phyloP scores from a whole-genome alignment of 2,329 filamentous ascomycete genomes.

The Spiromastix sp. region DNA sequence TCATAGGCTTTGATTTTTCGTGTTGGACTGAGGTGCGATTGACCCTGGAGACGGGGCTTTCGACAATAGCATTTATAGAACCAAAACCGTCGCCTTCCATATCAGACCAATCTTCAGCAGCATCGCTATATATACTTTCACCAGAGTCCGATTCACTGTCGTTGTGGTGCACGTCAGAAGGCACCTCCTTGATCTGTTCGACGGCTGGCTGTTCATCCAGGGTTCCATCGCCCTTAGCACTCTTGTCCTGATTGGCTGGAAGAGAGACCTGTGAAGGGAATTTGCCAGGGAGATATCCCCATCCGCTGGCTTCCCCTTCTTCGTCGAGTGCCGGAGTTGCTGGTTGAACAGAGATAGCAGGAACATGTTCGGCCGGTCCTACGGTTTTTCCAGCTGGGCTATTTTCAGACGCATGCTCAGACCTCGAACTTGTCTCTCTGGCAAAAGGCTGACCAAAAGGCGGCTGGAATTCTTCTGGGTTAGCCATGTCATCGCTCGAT shows the following conservation, averaged over 20 bases:
- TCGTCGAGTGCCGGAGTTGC: conserved; percentile 37
- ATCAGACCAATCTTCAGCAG: conserved; percentile 27
- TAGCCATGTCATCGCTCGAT: conserved; percentile 29
- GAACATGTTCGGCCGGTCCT: conserved; percentile 19
- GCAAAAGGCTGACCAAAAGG: neutral
- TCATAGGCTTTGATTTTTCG: neutral
- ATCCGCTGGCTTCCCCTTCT: conserved; percentile 26
- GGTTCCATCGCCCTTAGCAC: neutral
- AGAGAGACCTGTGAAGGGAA: conserved; percentile 35
- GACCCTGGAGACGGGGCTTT: conserved; percentile 4
- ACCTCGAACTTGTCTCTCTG: neutral
- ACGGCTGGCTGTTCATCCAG: neutral
- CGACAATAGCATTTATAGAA: conserved; percentile 40
- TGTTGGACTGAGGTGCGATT: neutral
- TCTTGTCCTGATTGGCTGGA: neutral
- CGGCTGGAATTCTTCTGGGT: conserved; percentile 1
- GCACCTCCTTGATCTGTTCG: conserved; percentile 5
- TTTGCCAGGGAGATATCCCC: conserved; percentile 48
- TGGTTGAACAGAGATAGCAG: conserved; percentile 36
- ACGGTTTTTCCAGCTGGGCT: neutral
- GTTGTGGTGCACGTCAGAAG: conserved; percentile 10
- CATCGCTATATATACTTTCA: conserved; percentile 40
- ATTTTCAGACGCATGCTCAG: neutral
- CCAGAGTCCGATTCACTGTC: conserved; percentile 29
- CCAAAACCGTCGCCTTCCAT: conserved; percentile 36